Percentiles rank a stretch among this genome's conserved stretches.
Conservation (phyloP, 495 filamentous ascomycete genomes). For the Antarctomyces pellizariae region DNA sequence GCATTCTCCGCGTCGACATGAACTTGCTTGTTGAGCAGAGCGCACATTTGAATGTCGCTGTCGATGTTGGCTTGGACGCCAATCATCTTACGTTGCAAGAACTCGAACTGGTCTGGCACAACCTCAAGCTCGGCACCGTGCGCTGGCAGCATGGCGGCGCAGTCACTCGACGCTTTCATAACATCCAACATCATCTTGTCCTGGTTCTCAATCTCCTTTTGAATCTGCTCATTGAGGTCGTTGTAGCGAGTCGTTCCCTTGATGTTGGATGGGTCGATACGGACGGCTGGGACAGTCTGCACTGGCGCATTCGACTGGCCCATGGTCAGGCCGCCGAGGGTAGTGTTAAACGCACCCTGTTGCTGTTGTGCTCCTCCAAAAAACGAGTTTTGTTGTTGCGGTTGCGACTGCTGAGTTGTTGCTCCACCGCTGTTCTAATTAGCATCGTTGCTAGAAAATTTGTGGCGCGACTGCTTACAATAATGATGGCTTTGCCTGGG, state of each 20-base stretch:
- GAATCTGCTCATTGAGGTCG: constrained; percentile 66
- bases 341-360: constrained; percentile 9
- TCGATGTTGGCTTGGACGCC: constrained; percentile 49
- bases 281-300: constrained; percentile 41
- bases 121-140: constrained; percentile 38
- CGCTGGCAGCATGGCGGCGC: constrained; percentile 35
- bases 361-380: constrained; percentile 10
- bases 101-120: constrained; percentile 52
- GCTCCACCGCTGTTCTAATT: constrained; percentile 7
- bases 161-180: constrained; percentile 31
- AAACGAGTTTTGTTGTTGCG: constrained; percentile 18
- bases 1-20: constrained; percentile 47
- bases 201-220: constrained; percentile 45
- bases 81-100: constrained; percentile 46
- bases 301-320: constrained; percentile 20
- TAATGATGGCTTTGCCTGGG: too few relatives aligned
- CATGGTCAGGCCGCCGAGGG: constrained; percentile 18
- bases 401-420: constrained; percentile 19
- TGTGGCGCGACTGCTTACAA: constrained; percentile 8
- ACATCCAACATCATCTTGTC: constrained; percentile 52
- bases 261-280: constrained; percentile 52
- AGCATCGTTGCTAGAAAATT: constrained; percentile 2
- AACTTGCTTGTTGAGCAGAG: constrained; percentile 35
- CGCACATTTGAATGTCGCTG: constrained; percentile 49
- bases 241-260: constrained; percentile 72